Evolutionary conservation across 2,329 filamentous ascomycete species (phyloP), one percentile per base, ranked within the genome.

Genomic region (Aspergillus eucalypticola): DNA sequence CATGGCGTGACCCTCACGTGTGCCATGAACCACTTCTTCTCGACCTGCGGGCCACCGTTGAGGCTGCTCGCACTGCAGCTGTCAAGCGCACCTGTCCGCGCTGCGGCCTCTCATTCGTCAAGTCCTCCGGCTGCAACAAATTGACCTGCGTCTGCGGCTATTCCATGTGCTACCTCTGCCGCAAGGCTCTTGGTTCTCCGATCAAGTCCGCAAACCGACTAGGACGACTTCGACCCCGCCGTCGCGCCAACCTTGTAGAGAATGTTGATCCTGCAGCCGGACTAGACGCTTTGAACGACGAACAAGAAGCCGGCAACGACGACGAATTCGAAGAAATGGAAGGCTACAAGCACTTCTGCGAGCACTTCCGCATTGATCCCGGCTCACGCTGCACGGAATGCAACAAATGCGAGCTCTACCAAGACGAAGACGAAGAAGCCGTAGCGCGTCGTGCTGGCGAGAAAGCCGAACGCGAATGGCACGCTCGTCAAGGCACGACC

Each of bases 91-190:
- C 95, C 8, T 99, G 95, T 74, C 95, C 95, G 8, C 86, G 89
- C 51, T 99, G 95, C 81, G 89, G 91, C 67, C 91, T 93, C 8
- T 91, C 89, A 15, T 98, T 98, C 74, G 91, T 99, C 77, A 98
- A 98, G 76, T 89, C 88, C 6, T 88, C 89, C 25, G 95, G 95
- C 69, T 99, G 95, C 84, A 99, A 99, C 81, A 98, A 98, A 79
- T 84, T 99, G 42, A 94, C 92, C 5, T 98, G 95, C 73, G 88
- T 92, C 15, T 99, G 95, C 76, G 95, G 95, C 8, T 98, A 98
- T 78, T 90, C 90, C 68, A 98, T 98, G 94, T 99, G 95, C 75
- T 99, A 99, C 72, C 87, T 98, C 50, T 99, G 95, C 76, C 90
- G 95, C 42, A 89, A 89, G 67, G 88, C 91, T 19, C 69, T 80